A percentile compares a stretch with the other conserved stretches of the same genome.
These are phyloP conservation scores for Nakazawaea sp. DNA, from an alignment of 805 yeast species.

Conservation along the genomic window DNA sequence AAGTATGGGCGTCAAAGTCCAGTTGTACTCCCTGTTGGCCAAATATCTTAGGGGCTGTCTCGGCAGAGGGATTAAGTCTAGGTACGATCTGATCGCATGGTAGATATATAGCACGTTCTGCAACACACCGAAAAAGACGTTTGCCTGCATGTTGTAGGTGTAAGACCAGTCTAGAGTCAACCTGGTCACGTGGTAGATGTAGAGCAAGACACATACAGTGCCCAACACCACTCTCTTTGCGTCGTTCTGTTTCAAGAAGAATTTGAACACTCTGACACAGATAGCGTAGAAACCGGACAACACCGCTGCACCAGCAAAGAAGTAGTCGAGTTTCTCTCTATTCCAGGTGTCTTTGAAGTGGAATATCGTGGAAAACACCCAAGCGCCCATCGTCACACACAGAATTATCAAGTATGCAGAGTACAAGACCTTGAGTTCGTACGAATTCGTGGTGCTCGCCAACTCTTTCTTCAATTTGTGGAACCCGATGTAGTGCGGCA, in stretches of 20 bases:
- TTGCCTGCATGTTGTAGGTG: conserved; percentile 90
- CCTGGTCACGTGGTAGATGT: conserved; percentile 58
- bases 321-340: conserved; percentile 86
- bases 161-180: conserved; percentile 76
- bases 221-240: conserved; percentile 29
- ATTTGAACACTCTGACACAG: conserved; percentile 48
- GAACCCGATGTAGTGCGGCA: conserved; percentile 54
- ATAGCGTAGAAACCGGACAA: conserved; percentile 72
- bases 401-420: conserved; percentile 42
- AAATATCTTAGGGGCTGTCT: neutral
- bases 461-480: conserved; percentile 22
- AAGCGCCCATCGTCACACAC: conserved; percentile 71
- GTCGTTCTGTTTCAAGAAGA: conserved; percentile 35
- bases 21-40: conserved; percentile 19
- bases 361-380: conserved; percentile 82
- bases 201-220: conserved; percentile 38
- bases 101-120: conserved; percentile 57
- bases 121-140: conserved; percentile 67
- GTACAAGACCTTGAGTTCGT: conserved; percentile 21
- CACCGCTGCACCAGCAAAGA: conserved; percentile 88
- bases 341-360: conserved; percentile 76
- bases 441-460: conserved; percentile 12
- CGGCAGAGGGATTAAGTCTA: conserved; percentile 9
- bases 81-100: conserved; percentile 26
- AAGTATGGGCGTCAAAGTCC: conserved; percentile 46